Percentiles rank a stretch among this genome's conserved stretches.
phyloP scores from a whole-genome alignment of 352 stramenopile genomes.

The Phytophthora aleatoria region DNA sequence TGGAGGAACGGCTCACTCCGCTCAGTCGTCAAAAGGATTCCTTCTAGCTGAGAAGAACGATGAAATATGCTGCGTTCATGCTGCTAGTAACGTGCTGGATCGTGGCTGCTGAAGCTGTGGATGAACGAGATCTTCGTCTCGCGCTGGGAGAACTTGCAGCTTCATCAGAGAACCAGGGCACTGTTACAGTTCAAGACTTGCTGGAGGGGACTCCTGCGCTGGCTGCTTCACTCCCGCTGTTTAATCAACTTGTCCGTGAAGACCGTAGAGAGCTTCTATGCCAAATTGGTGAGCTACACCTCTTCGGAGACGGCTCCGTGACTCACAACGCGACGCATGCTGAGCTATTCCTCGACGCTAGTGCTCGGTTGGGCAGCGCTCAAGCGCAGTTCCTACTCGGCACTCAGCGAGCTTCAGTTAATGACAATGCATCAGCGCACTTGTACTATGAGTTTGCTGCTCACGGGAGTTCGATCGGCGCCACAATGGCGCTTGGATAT shows the following conservation, averaged over 20 bases:
- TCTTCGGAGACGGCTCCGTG: conserved; percentile 26
- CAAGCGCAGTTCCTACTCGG: conserved; percentile 58
- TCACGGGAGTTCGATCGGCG: conserved; percentile 37
- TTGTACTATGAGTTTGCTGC: conserved; percentile 73
- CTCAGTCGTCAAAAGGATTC: conserved; percentile 29
- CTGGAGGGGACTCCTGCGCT: conserved; percentile 16
- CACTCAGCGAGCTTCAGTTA: conserved; percentile 24
- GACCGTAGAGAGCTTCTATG: conserved; percentile 36
- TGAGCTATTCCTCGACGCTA: conserved; percentile 43
- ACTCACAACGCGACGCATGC: conserved; percentile 27
- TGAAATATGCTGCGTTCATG: conserved; percentile 9
- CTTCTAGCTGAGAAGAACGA: conserved; percentile 16
- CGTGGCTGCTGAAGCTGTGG: conserved; percentile 4
- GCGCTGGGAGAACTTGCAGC: conserved; percentile 20
- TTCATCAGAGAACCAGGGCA: conserved; percentile 1
- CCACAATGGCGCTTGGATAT: conserved; percentile 79
- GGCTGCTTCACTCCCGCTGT: conserved; percentile 26
- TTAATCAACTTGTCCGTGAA: conserved; percentile 25
- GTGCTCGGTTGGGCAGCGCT: conserved; percentile 36
- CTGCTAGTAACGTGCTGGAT: conserved; percentile 19
- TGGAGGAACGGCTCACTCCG: background rate
- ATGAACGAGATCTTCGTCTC: conserved; percentile 21
- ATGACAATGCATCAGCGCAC: conserved; percentile 21
- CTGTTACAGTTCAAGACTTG: conserved; percentile 22
- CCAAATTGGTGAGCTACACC: conserved; percentile 46